Evolutionary conservation across 768 basidiomycete genomes (phyloP), one percentile per base, ranked within the genome.

Genomic region (Pluteus cervinus): DNA sequence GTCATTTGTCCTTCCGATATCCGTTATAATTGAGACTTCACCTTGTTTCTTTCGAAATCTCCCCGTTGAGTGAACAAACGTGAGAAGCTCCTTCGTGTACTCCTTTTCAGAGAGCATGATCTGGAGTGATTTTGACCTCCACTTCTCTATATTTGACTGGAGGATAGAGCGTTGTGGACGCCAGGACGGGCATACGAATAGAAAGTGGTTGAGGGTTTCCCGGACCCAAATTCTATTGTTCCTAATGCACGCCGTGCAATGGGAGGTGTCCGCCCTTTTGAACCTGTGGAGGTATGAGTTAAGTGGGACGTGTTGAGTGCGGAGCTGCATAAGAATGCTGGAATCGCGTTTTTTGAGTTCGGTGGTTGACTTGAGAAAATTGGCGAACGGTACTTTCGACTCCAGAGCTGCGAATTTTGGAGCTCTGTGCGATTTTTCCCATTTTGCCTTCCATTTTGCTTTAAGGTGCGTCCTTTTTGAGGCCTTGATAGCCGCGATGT

Each of bases 131-230:
- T n/a, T n/a, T n/a, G n/a, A n/a, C n/a, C n/a, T n/a, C n/a, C n/a
- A n/a, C n/a, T n/a, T n/a, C n/a, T n/a, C n/a, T n/a, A n/a, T n/a
- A n/a, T n/a, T n/a, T n/a, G n/a, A n/a, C n/a, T n/a, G n/a, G n/a
- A n/a, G n/a, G n/a, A n/a, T n/a, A n/a, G 17, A 11, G 4, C 35
- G 12, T 23, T 48, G 42, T 20, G 24, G 16, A 15, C 33, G 14
- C 35, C 56, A 55, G 11, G 36, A 42, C 30, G 34, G 41, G 54
- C 62, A 66, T 7, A 44, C 10, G 14, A 54, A 33, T 4, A 64
- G 40, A 37, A 40, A 63, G 39, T 64, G 63, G 2, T 37, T 23
- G 0, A 58, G 42, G 6, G 57, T 58, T 36, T 66, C 63, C 5
- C 30, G 20, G 2, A n/a, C 24, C n/a, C n/a, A n/a, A n/a, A n/a